Percentiles rank a stretch among this genome's conserved stretches.
Evolutionary conservation across 805 yeast genomes (phyloP).

Genomic region (Pichia phayaonensis): DNA sequence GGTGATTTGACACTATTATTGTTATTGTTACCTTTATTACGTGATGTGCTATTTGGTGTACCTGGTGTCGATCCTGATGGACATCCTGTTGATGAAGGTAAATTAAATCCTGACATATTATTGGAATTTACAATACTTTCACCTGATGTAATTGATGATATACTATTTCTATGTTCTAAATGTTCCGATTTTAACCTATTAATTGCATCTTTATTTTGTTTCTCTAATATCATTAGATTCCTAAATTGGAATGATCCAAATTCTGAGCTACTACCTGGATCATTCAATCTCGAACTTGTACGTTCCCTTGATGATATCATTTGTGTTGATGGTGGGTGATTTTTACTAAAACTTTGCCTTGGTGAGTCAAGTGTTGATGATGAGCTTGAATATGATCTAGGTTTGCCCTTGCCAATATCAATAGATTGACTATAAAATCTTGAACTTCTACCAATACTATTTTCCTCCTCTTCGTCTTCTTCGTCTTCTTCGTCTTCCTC

Average conservation of each 20-base stretch:
- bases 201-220: slow-evolving; percentile 89
- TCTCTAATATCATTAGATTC: slow-evolving; percentile 82
- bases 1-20: slow-evolving; percentile 14
- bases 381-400: slow-evolving; percentile 17
- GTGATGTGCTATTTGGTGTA: slow-evolving; percentile 25
- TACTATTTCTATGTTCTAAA: slow-evolving; percentile 41
- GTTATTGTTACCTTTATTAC: slow-evolving; percentile 14
- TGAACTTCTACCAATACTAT: background rate
- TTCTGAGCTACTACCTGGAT: slow-evolving; percentile 57
- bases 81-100: slow-evolving; percentile 13
- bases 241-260: slow-evolving; percentile 92
- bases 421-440: background rate
- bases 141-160: slow-evolving; percentile 40
- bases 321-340: slow-evolving; percentile 15
- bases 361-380: slow-evolving; percentile 25
- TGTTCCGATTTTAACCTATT: slow-evolving; percentile 82
- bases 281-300: slow-evolving; percentile 56
- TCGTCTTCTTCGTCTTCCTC: slow-evolving; percentile 2
- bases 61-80: slow-evolving; percentile 19
- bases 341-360: slow-evolving; percentile 21
- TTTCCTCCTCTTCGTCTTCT: background rate
- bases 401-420: background rate
- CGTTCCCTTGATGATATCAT: slow-evolving; percentile 54
- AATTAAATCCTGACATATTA: background rate
- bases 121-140: slow-evolving; percentile 19